Conservation (phyloP, 768 basidiomycete genomes). For the Rubroboletus pulcherrimus region DNA sequence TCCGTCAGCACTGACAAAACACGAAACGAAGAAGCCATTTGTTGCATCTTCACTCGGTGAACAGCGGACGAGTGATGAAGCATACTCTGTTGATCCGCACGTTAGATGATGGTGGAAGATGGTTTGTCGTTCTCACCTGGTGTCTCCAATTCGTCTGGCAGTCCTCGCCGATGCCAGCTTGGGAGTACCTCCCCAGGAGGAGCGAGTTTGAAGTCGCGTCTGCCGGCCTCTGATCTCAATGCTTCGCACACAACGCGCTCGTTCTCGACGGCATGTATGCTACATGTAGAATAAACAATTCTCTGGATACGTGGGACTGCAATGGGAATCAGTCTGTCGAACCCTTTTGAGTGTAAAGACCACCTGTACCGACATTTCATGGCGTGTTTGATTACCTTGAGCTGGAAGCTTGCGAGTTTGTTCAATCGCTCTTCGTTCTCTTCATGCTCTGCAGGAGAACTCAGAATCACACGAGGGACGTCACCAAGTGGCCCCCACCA, state of each 20-base stretch:
- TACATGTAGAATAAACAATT: constrained; percentile 99
- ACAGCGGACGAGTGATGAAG: constrained; percentile 66
- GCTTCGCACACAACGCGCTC: constrained; percentile 83
- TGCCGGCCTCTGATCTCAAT: constrained; percentile 62
- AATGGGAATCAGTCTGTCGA: constrained; percentile 7
- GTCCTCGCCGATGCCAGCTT: constrained; percentile 77
- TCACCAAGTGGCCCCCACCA: constrained; percentile 41
- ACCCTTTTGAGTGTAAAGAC: not conserved
- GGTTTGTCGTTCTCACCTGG: constrained; percentile 38
- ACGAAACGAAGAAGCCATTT: constrained; percentile 98
- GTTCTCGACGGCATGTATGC: constrained; percentile 86
- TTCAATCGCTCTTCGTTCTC: constrained; percentile 67
- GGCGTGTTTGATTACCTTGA: constrained; percentile 88
- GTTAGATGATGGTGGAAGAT: not conserved
- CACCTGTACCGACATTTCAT: constrained; percentile 72
- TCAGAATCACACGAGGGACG: constrained; percentile 2
- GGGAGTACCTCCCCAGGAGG: constrained; percentile 66
- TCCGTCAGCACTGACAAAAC: constrained; percentile 49
- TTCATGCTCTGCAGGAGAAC: constrained; percentile 44
- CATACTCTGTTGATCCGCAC: constrained; percentile 41
- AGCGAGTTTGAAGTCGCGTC: constrained; percentile 65
- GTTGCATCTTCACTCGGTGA: constrained; percentile 79
- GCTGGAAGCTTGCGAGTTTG: constrained; percentile 85
- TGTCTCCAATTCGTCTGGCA: constrained; percentile 57
- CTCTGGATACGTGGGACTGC: constrained; percentile 71